Percentiles rank a stretch among this genome's conserved stretches.
These are phyloP conservation scores for Penicillium occitanis DNA, from an alignment of 2,329 filamentous ascomycete genomes.

Conservation along the genomic window DNA sequence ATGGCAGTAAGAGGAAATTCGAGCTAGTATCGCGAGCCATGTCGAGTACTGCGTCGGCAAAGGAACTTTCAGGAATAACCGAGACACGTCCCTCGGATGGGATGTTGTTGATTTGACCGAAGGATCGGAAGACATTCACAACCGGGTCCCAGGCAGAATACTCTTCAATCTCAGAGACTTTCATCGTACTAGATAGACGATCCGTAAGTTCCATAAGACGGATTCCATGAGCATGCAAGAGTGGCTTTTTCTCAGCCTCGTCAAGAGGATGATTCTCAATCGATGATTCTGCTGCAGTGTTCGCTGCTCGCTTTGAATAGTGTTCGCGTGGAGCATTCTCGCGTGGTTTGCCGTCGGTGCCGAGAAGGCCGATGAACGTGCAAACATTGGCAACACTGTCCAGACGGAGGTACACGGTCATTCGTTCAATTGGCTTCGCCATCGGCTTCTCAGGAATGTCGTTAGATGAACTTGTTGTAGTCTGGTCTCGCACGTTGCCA, in stretches of 20 bases:
- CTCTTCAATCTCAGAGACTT: conserved; percentile 78
- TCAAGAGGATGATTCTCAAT: conserved; percentile 28
- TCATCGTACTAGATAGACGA: conserved; percentile 93
- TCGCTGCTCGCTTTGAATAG: conserved; percentile 31
- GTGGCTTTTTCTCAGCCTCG: conserved; percentile 30
- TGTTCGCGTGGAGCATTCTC: conserved; percentile 37
- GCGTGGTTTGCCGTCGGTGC: conserved; percentile 50
- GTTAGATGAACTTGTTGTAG: neutral
- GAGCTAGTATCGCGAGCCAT: conserved; percentile 69
- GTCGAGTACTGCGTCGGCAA: conserved; percentile 71
- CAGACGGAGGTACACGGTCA: conserved; percentile 79
- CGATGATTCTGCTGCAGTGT: conserved; percentile 17
- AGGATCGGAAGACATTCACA: conserved; percentile 85
- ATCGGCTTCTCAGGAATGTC: conserved; percentile 42
- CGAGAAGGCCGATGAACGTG: conserved; percentile 76
- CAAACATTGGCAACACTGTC: conserved; percentile 82
- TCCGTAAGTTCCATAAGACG: conserved; percentile 85
- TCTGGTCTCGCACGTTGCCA: conserved; percentile 51
- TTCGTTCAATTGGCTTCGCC: conserved; percentile 56
- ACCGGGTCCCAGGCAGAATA: conserved; percentile 74
- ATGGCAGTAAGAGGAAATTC: conserved; percentile 79
- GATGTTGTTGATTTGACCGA: conserved; percentile 80
- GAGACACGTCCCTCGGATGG: conserved; percentile 78
- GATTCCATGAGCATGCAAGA: conserved; percentile 77
- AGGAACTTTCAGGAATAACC: conserved; percentile 74